Evolutionary conservation across 108 stramenopile genomes (phyloP).

Genomic region (Discostella pseudostelligera): DNA sequence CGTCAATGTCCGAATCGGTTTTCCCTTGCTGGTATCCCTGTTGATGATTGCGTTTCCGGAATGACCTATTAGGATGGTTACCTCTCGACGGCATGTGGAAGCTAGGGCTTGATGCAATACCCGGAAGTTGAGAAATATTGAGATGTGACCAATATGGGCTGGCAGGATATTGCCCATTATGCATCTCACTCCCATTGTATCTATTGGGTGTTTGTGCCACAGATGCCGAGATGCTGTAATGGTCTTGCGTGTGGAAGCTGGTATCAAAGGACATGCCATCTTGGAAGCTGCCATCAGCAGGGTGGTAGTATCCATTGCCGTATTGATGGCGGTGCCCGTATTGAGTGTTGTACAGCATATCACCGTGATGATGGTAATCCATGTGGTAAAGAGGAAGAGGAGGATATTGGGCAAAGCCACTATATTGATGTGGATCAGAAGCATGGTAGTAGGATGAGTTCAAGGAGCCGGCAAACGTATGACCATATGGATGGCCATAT

Average conservation of each 20-base stretch:
- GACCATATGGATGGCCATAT: conserved; percentile 19
- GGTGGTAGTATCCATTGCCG: conserved; percentile 31
- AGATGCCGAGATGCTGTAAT: conserved; percentile 12
- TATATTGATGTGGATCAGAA: conserved; percentile 5
- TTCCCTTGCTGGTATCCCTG: conserved; percentile 19
- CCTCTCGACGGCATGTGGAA: conserved; percentile 33
- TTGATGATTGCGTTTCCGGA: conserved; percentile 19
- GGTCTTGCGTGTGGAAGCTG: conserved; percentile 24
- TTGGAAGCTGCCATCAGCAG: conserved; percentile 31
- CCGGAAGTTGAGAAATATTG: conserved; percentile 47
- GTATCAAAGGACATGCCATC: conserved; percentile 29
- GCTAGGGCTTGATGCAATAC: conserved; percentile 36
- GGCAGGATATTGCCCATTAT: conserved; percentile 21
- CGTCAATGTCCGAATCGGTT: conserved; percentile 14
- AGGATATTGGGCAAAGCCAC: conserved; percentile 25
- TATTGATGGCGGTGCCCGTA: conserved; percentile 27
- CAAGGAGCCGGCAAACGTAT: not conserved
- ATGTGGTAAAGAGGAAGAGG: conserved; percentile 20
- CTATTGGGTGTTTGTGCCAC: conserved; percentile 31
- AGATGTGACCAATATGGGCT: conserved; percentile 46
- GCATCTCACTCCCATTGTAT: conserved; percentile 16
- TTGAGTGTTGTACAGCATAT: conserved; percentile 23
- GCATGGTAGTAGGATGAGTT: conserved; percentile 22
- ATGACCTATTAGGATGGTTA: conserved; percentile 14
- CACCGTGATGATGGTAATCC: conserved; percentile 30